Evolutionary conservation across 495 filamentous ascomycete genomes (phyloP).

Genomic region (Massariosphaeria phaeospora): DNA sequence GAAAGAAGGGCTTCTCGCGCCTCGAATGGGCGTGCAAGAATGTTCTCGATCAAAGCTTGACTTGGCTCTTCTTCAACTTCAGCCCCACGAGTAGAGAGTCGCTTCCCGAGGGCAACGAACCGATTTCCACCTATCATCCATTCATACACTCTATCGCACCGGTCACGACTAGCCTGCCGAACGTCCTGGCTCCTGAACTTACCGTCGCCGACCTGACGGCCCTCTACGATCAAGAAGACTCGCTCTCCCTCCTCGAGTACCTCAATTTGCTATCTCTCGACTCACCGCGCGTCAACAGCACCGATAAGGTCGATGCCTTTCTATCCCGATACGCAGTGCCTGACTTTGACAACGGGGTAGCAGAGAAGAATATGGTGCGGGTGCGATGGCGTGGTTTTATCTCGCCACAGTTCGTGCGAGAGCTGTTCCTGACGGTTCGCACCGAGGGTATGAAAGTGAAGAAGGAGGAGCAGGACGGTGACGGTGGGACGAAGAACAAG

Average conservation of each 20-base stretch:
- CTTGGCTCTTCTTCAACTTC: constrained; percentile 79
- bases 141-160: constrained; percentile 10
- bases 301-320: constrained; percentile 74
- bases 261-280: constrained; percentile 64
- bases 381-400: constrained; percentile 40
- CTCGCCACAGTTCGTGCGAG: constrained; percentile 29
- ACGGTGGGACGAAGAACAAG: constrained; percentile 2
- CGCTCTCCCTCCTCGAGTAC: constrained; percentile 66
- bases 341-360: constrained; percentile 25
- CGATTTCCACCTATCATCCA: constrained; percentile 22
- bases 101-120: constrained; percentile 10
- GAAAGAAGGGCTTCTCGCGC: constrained; percentile 86
- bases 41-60: constrained; percentile 62
- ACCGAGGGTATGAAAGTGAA: constrained; percentile 15
- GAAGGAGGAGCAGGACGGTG: constrained; percentile 21
- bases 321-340: constrained; percentile 76
- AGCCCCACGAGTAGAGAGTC: constrained; percentile 20
- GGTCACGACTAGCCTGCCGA: background rate
- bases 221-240: constrained; percentile 23
- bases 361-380: constrained; percentile 23
- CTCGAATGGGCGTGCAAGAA: constrained; percentile 82
- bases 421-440: constrained; percentile 32
- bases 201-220: constrained; percentile 1
- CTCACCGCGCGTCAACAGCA: constrained; percentile 62
- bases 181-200: constrained; percentile 2